Conservation (phyloP, 2,329 filamentous ascomycete genomes). For the Fusarium coffeatum region DNA sequence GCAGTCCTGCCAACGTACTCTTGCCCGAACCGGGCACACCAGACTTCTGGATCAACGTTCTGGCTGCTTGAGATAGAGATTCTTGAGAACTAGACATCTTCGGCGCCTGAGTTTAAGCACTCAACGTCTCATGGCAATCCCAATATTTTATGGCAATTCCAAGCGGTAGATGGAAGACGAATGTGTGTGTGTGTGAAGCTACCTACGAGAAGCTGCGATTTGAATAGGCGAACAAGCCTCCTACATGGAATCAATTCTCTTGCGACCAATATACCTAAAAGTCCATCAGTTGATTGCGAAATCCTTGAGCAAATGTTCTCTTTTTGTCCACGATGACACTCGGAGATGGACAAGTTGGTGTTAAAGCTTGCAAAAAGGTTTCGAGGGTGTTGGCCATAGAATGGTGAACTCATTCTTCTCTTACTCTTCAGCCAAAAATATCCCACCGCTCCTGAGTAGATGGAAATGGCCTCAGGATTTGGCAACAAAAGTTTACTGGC, state of each 20-base stretch:
- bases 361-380: background rate
- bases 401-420: background rate
- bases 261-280: background rate
- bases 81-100: background rate
- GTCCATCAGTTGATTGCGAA: too few species aligned
- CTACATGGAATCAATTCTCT: background rate
- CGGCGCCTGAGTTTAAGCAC: background rate
- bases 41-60: background rate
- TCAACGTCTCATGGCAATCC: accelerated
- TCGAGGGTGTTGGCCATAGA: background rate
- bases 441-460: too few species aligned
- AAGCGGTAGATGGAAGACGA: background rate
- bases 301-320: too few species aligned
- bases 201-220: background rate
- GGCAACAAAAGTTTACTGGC: background rate
- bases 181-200: background rate
- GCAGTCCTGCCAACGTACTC: background rate
- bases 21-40: background rate
- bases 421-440: background rate
- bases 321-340: background rate
- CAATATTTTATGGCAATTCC: background rate
- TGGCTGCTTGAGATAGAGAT: background rate
- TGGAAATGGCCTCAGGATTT: background rate
- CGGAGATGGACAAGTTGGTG: too few species aligned
- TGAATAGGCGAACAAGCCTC: background rate